Evolutionary conservation across 805 yeast species (phyloP), one percentile per base, ranked within the genome.

Genomic region (Suhomyces sp.): DNA sequence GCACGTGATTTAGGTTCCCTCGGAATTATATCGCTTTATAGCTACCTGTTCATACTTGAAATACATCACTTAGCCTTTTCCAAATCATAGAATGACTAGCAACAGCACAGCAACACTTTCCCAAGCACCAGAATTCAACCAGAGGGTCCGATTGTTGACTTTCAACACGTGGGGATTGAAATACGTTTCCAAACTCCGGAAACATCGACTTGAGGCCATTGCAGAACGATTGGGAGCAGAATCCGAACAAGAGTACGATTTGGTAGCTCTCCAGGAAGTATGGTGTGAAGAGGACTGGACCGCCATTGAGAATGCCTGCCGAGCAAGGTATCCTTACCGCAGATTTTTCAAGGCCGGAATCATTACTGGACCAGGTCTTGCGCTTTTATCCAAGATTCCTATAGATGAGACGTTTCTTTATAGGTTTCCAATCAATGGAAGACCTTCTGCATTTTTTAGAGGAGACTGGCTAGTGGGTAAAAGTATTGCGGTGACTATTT

Each of bases 381-480:
- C 88, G 1, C 68, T 93, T 6, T 57, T 93, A 29, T 87, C 96
- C 11, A 80, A 84, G 45, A 75, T 84, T 43, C 96, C 97, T 3
- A 88, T 93, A 23, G 81, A 73, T 31, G 76, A 80, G 11, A 78
- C 96, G 0, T 85, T 83, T 53, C 59, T 93, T 30, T 83, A 85
- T 53, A 66, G 95, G 14, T 93, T 87, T 53, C 95, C 97, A 0
- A 76, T 93, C 42, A 93, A 91, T 57, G 98, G 98, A 2, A 69
- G 96, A 33, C 95, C 98, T 2, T 78, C 88, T 26, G 98, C 98
- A 0, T 82, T 93, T 44, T 83, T 77, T 65, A 68, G 98, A 39
- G 98, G 98, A 23, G 98, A 93, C 57, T 93, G 97, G 96, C 87
- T 77, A 47, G 98, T 93, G 15, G 98, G 98, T 6, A 93, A 93